These are phyloP conservation scores for Kuraishia molischiana DNA, from an alignment of 805 yeast species.

Conservation along the genomic window DNA sequence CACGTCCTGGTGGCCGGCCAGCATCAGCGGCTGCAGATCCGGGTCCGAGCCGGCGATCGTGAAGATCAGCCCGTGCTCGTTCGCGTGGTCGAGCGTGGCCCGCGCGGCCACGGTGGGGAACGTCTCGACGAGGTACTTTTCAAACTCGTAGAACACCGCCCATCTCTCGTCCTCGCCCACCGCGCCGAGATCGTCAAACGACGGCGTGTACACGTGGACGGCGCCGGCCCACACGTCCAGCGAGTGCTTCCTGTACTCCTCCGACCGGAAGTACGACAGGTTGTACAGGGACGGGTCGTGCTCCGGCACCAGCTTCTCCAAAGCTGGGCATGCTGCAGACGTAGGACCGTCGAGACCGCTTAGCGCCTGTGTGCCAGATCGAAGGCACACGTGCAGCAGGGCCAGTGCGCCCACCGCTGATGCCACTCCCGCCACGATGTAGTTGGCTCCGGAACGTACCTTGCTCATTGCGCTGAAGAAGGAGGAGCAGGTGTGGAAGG, in stretches of 20 bases:
- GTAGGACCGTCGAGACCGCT: too few species aligned
- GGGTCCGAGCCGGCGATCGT: conserved; percentile 32
- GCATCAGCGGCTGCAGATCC: conserved; percentile 30
- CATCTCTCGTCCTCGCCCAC: background rate
- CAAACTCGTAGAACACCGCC: conserved; percentile 21
- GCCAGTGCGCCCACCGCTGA: too few species aligned
- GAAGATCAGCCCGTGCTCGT: conserved; percentile 33
- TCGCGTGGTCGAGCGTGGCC: conserved; percentile 26
- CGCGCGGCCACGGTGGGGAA: conserved; percentile 28
- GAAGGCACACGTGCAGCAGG: too few species aligned
- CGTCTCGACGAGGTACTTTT: conserved; percentile 24
- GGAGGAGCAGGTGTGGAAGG: too few species aligned
- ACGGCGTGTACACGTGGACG: background rate
- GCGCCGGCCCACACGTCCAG: conserved; percentile 3
- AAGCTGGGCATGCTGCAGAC: background rate
- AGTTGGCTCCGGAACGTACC: too few species aligned
- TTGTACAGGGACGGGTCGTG: background rate
- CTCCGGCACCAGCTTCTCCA: background rate
- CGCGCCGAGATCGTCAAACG: background rate
- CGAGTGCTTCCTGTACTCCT: conserved; percentile 2
- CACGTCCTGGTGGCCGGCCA: conserved; percentile 42
- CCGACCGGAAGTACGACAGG: background rate
- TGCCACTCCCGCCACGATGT: too few species aligned
- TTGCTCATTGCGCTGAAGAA: too few species aligned
- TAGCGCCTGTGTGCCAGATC: too few species aligned